Conservation (phyloP, 805 yeast genomes). For the Ogataea methylovora region DNA sequence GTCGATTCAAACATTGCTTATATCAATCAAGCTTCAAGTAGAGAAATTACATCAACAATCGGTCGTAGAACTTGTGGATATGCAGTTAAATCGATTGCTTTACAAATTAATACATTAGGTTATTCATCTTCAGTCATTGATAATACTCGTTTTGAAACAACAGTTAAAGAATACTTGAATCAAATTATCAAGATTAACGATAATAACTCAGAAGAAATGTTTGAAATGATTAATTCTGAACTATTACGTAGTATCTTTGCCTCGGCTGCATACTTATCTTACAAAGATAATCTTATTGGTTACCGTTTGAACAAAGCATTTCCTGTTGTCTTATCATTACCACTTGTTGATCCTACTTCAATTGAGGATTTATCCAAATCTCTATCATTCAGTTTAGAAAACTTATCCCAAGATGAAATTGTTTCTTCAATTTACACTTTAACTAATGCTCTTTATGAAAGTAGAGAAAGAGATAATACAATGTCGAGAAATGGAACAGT, state of each 20-base stretch:
- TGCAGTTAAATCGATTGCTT: constrained; percentile 23
- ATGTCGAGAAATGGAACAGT: constrained; percentile 8
- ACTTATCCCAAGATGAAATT: constrained; percentile 71
- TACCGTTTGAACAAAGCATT: constrained; percentile 22
- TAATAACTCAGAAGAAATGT: constrained; percentile 41
- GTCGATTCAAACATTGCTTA: constrained; percentile 14
- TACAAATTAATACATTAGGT: constrained; percentile 59
- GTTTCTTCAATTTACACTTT: constrained; percentile 81
- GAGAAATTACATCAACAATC: constrained; percentile 15
- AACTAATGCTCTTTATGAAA: constrained; percentile 57
- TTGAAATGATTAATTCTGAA: constrained; percentile 42
- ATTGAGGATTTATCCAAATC: constrained; percentile 47
- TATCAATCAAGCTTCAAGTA: constrained; percentile 17
- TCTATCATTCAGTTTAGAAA: constrained; percentile 60
- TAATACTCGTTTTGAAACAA: constrained; percentile 32
- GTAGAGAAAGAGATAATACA: constrained; percentile 19
- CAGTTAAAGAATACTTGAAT: constrained; percentile 43
- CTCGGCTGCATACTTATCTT: constrained; percentile 24
- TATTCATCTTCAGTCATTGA: constrained; percentile 37
- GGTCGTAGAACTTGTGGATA: constrained; percentile 20
- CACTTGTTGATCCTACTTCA: constrained; percentile 36
- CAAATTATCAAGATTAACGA: constrained; percentile 14
- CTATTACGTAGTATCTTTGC: constrained; percentile 31
- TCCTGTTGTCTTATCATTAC: constrained; percentile 51
- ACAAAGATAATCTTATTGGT: constrained; percentile 33